Evolutionary conservation across 106 monocot species (phyloP), one percentile per base, ranked within the genome.

Genomic region (Apostasia ramifera): DNA sequence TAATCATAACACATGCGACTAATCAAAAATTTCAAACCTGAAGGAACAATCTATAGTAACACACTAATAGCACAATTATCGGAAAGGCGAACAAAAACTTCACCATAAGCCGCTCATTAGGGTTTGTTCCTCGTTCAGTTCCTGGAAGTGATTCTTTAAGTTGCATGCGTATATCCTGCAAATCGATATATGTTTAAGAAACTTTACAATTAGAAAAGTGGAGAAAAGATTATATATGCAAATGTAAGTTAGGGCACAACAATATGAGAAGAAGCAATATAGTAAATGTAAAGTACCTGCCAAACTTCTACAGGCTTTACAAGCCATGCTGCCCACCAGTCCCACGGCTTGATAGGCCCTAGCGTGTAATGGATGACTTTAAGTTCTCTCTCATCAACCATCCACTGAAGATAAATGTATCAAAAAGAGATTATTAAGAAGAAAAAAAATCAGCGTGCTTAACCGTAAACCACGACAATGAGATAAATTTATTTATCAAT

Each of bases 341-440:
- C 98, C 98, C 98, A 99, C 47, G 98, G 98, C 73, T 99, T 99
- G 63, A 99, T 85, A n/a, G 98, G 98, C 38, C 98, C 98, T 57
- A 99, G 83, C 0, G 98, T 99, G 63, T 99, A 99, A 14, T 99
- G 98, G 64, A 99, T 99, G 56, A 99, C 76, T 61, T 76, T 63
- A 67, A 99, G 90, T 77, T 99, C 98, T 63, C 71, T 93, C 73
- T 93, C 98, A 70, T 99, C 85, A 73, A 99, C 98, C 98, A 99
- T 99, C 98, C 98, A 99, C 98, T 99, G 80, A 39, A 79, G 3
- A 63, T 68, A 55, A 59, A 44, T 39, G 63, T 44, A 59, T 63
- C 6, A 43, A 64, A 69, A 75, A 61, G 45, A 12, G 13, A 74
- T 69, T 53, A 79, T 46, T 53, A 54, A 44, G 14, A 12, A 47